Percentiles rank a stretch among this genome's conserved stretches.
Evolutionary conservation across 2,329 filamentous ascomycete species (phyloP).

Genomic region (Fusarium devonianum): DNA sequence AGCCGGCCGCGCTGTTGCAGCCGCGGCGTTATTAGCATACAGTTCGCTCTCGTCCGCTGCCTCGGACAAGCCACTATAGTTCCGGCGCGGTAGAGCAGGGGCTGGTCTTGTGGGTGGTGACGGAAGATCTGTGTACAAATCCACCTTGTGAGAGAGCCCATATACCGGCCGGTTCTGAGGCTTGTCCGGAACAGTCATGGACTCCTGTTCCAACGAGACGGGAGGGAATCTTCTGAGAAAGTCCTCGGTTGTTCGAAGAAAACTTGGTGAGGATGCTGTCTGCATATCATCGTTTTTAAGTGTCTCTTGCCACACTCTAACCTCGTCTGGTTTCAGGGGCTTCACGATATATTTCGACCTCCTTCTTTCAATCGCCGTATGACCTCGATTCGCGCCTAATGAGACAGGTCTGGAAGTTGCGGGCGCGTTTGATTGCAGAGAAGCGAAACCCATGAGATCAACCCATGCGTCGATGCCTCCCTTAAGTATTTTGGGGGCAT

Average conservation of each 20-base stretch:
- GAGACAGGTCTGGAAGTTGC: constrained; percentile 23
- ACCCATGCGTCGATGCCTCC: constrained; percentile 90
- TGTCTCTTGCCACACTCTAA: constrained; percentile 80
- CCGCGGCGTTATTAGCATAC: constrained; percentile 51
- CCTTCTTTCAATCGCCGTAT: constrained; percentile 45
- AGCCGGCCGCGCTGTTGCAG: constrained; percentile 48
- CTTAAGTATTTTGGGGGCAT: constrained; percentile 76
- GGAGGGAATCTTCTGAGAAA: constrained; percentile 85
- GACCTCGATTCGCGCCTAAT: constrained; percentile 42
- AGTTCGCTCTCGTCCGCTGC: constrained; percentile 46
- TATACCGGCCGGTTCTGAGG: constrained; percentile 39
- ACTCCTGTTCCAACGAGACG: constrained; percentile 66
- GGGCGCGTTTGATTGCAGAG: constrained; percentile 58
- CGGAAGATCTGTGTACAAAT: constrained; percentile 57
- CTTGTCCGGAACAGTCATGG: constrained; percentile 58
- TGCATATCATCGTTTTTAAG: constrained; percentile 70
- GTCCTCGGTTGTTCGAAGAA: constrained; percentile 78
- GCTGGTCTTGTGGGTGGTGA: constrained; percentile 71
- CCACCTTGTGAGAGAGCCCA: constrained; percentile 45
- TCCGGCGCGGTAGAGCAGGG: constrained; percentile 71
- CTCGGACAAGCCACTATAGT: constrained; percentile 77
- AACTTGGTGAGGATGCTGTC: constrained; percentile 57
- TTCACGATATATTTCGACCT: constrained; percentile 61
- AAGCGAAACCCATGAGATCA: constrained; percentile 77
- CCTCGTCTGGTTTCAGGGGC: constrained; percentile 81